Evolutionary conservation across 495 filamentous ascomycete genomes (phyloP).

Genomic region (Lophiotrema nucula): DNA sequence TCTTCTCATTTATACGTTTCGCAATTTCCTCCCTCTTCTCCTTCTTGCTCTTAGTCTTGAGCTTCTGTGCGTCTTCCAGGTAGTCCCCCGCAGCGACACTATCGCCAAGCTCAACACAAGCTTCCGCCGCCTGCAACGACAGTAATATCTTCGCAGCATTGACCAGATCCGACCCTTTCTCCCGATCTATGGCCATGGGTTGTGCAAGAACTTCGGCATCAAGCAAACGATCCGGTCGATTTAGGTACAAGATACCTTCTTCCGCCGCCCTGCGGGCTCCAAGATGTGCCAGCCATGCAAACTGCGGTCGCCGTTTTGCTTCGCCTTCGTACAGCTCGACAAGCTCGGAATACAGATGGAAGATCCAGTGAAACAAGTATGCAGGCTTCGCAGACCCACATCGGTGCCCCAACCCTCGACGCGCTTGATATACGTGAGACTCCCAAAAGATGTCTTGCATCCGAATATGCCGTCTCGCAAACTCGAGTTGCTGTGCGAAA

Average conservation of each 20-base stretch:
- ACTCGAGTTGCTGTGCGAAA: not conserved
- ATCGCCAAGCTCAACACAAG: conserved; percentile 3
- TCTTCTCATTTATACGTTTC: not conserved
- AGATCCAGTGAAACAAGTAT: not conserved
- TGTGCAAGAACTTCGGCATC: not conserved
- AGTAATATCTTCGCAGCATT: not conserved
- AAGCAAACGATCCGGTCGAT: not conserved
- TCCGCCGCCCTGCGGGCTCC: not conserved
- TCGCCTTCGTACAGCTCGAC: not conserved
- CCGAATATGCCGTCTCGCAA: not conserved
- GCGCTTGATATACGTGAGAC: conserved; percentile 1
- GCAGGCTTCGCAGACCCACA: not conserved
- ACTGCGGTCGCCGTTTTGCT: not conserved
- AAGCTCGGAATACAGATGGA: not conserved
- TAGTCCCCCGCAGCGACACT: not conserved
- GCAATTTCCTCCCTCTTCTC: not conserved
- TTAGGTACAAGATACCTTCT: conserved; percentile 3
- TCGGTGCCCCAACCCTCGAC: not conserved
- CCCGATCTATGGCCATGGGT: not conserved
- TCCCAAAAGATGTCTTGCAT: conserved; percentile 6
- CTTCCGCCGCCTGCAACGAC: conserved; percentile 5
- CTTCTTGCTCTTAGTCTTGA: not conserved
- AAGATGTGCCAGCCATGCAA: not conserved
- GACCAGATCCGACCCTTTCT: not conserved
- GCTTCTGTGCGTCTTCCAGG: not conserved